Conservation (phyloP, 768 basidiomycete species). For the Termitomyces sp. region DNA sequence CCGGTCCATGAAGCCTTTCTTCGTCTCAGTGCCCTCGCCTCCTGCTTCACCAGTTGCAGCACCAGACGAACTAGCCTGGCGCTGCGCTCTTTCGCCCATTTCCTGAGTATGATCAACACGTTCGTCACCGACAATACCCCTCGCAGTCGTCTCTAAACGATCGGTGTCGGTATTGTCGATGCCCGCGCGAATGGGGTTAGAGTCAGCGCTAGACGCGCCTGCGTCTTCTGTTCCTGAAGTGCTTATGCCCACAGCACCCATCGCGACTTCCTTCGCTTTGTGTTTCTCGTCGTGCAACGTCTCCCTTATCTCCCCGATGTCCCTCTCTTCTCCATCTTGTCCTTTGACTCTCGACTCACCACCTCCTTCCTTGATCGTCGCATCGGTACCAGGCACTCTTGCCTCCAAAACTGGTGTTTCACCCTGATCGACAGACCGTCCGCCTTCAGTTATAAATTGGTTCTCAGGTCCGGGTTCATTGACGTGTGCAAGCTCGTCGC, state of each 20-base stretch:
- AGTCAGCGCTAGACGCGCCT: neutral
- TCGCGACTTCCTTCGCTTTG: constrained; percentile 8
- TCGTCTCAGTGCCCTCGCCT: constrained; percentile 21
- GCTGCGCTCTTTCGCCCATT: neutral
- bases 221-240: neutral
- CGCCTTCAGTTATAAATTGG: constrained; percentile 53
- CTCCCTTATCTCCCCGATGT: constrained; percentile 20
- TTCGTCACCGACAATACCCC: constrained; percentile 5
- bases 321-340: constrained; percentile 26
- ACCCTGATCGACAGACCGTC: constrained; percentile 20
- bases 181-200: neutral
- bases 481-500: constrained; percentile 55
- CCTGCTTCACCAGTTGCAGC: constrained; percentile 9
- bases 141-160: constrained; percentile 1
- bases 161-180: constrained; percentile 1
- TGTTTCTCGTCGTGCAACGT: constrained; percentile 12
- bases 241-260: neutral
- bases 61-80: neutral
- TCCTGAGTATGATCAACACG: constrained; percentile 16
- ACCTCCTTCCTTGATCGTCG: constrained; percentile 33
- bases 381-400: constrained; percentile 25
- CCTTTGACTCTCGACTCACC: constrained; percentile 25
- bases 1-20: constrained; percentile 25
- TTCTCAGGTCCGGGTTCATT: constrained; percentile 67
- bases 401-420: constrained; percentile 31